Evolutionary conservation across 2,329 filamentous ascomycete species (phyloP), one percentile per base, ranked within the genome.

Genomic region (Zymoseptoria pseudotritici): DNA sequence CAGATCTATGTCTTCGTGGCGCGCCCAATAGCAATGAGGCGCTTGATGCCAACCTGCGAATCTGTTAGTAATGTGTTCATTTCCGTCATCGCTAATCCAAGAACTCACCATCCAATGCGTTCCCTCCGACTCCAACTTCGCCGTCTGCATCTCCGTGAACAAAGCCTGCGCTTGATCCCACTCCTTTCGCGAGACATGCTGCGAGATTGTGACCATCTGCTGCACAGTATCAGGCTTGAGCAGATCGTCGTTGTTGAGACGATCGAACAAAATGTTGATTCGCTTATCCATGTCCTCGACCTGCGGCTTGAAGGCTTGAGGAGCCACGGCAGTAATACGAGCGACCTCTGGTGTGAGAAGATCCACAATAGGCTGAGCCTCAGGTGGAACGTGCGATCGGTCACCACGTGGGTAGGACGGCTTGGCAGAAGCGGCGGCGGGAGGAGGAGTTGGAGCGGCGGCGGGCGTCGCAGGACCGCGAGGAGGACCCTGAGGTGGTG

Each of bases 221-320:
- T 84, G 80, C 55, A 92, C 83, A 0, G 89, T 97, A 69, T 89
- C 87, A 1, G 89, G 84, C 77, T 88, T 89, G 58, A 97, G 80
- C 50, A 97, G 80, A 70, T 97, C 92, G 71, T 92, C 89, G 66
- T 97, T 97, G 81, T 97, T 99, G 53, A 99, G 81, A 74, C 97
- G 91, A 72, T 99, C 93, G 73, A 97, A 97, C n/a, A 99, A 80
- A 55, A 97, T 86, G 69, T 89, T 68, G 61, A 99, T 82, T 26
- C 94, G 86, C 77, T 96, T 96, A 73, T 96, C 90, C 2, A 92
- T 94, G 73, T 97, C 94, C 69, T 91, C 89, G 20, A 99, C 91
- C 73, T 97, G 92, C 13, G 86, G 83, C 64, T 90, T 87, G 77
- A 94, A 97, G 17, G 87, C 86, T n/a, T 87, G 80, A 19, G 94